Evolutionary conservation across 108 stramenopile genomes (phyloP), one percentile per base, ranked within the genome.

Genomic region (Seminavis robusta): DNA sequence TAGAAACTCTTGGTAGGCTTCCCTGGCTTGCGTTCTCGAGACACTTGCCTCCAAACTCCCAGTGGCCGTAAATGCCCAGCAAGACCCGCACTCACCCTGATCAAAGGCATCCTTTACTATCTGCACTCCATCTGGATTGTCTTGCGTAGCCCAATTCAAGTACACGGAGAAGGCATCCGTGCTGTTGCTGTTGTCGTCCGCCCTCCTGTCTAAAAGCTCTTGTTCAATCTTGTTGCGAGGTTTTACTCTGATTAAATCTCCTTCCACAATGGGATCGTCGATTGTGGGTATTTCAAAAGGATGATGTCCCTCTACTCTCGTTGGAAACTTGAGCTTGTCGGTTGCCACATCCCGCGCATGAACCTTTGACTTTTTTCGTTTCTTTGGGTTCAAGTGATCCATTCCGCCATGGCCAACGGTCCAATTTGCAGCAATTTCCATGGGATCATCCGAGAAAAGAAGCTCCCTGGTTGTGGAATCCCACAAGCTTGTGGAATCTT

Each of bases 31-130:
- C 36, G 63, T 69, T 0, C 89, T 83, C 2, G 76, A 77, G 4
- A 73, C 76, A 57, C 76, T 80, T 13, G 95, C 89, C 75, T 98
- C 97, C 54, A 97, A 50, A 16, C 90, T 77, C 0, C 96, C 98
- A 3, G 94, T 86, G 6, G 97, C 89, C n/a, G 94, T 86, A 55
- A 98, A 95, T 7, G 98, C 95, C 96, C 97, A 99, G 79, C 98
- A 99, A 0, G 82, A 87, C 16, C 95, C 95, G 69, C 95, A 95
- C 27, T 49, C 37, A 5, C 90, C 91, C 81, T 92, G 89, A 72
- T 86, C 79, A 50, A 80, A 71, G 0, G 71, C 59, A 23, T 37
- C 31, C 43, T 90, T 83, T 1, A 87, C 89, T 21, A 90, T 63
- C 0, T 72, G 40, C n/a, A 86, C 81, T 15, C 82, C 77, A 62